Evolutionary conservation across 208 protist genomes (phyloP), one percentile per base, ranked within the genome.

Genomic region (Leishmania amazonensis): DNA sequence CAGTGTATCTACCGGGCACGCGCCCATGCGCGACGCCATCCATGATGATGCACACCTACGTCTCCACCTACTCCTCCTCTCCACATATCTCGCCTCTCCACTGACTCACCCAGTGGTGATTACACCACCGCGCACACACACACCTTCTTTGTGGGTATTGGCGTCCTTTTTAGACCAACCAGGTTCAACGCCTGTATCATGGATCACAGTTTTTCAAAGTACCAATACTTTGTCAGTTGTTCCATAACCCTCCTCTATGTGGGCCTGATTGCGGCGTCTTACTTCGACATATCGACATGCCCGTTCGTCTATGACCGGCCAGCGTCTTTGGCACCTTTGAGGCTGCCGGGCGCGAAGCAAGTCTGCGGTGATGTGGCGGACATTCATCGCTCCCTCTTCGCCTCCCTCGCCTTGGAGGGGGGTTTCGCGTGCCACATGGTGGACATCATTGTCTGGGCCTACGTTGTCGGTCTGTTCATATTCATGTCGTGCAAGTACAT

Each of bases 401-500:
- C 76, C 58, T 81, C 84, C n/a, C 62, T 93, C n/a, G 58, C 64
- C 57, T 80, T 76, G 38, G 78, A 79, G 58, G 85, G 81, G 60
- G 84, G 85, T 42, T 40, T 93, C 45, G 80, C 90, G 24, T 93
- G 91, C 62, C 88, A 92, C 74, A 95, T 92, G 89, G 57, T 90
- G 0, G 91, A 93, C 74, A 82, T 93, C 75, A 79, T 90, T n/a
- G 81, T 93, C 60, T 95, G 91, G 91, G 80, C 84, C 42, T 95
- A 93, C 81, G 88, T 93, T 28, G 65, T 91, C 38, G 80, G 82
- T 19, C 64, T 93, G 38, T 31, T 92, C 4, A 57, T 88, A 0
- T 92, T 92, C 62, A 91, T 93, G 85, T 84, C 83, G 54, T 85
- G 89, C 72, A 95, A 95, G 84, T 93, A 89, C 76, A 79, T 91